Base-by-base conservation (phyloP, 2,329 filamentous ascomycete genomes). In the Alternaria brassicae region DNA sequence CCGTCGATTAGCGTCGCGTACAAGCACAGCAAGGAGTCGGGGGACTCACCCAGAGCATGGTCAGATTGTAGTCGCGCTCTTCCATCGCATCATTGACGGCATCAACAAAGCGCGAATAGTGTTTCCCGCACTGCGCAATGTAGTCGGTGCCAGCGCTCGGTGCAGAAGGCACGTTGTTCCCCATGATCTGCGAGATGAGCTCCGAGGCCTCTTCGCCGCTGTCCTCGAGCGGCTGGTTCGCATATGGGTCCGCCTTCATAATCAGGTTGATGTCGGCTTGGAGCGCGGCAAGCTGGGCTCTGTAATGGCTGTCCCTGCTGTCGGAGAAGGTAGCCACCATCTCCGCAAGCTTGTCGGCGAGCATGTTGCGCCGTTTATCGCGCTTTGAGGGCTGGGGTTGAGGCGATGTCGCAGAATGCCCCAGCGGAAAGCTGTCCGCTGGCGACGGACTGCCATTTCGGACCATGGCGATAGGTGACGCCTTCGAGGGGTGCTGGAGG, bases 251-350 rank as follows among this genome's bases (percentile, higher is more conserved):
- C 52, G 95, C 91, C 68, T 91, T 89, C 77, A 92, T 89, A 66
- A 97, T 92, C 44, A 96, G 85, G 58, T 87, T 91, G 80, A 93
- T 93, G 77, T 97, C 93, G 65, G 92, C 89, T 79, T 97, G 93
- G n/a, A 97, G 88, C 67, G 92, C 92, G 72, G 95, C 90, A 2
- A 97, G 85, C 78, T 97, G 92, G 66, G 95, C 91, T 62, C 93
- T 88, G 78, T 96, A 98, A 70, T 92, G 89, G 63, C 86, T 83
- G 77, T 97, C 92, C 65, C 91, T 87, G 73, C 96, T 93, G 63
- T 89, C 86, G 64, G 88, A 87, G 79, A 97, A 94, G 66, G 89
- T 88, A 53, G 90, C 87, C 54, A 89, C 88, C 78, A 97, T 88
- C 56, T 88, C 86, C 39, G 87, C 85, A 6, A 97, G 86, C 64